A percentile compares a stretch with the other conserved stretches of the same genome.
Evolutionary conservation across 129 eudicot genomes (phyloP).

Genomic region (Kitagawia praeruptora): DNA sequence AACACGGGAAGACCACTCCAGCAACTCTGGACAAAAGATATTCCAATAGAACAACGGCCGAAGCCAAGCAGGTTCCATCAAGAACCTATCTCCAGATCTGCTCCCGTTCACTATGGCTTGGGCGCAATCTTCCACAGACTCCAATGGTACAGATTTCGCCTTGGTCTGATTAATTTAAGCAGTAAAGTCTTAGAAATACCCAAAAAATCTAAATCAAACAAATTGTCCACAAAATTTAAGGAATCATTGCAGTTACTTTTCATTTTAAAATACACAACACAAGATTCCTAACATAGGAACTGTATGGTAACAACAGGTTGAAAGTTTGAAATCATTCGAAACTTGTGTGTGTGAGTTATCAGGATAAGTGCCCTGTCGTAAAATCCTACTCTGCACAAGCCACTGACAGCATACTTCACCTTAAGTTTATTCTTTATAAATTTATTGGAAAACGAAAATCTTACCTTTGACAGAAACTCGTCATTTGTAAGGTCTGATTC

Average conservation of each 20-base stretch:
- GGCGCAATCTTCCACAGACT: neutral
- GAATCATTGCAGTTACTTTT: neutral
- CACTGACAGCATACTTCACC: neutral
- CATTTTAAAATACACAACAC: no score
- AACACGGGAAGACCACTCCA: neutral
- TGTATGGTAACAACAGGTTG: neutral
- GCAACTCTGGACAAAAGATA: neutral
- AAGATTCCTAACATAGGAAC: neutral
- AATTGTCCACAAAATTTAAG: neutral
- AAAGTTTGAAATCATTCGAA: neutral
- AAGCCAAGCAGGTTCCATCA: neutral
- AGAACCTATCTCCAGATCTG: neutral
- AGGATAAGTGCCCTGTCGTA: neutral
- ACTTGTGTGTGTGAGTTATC: neutral
- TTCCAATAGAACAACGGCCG: neutral
- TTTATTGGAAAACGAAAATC: neutral
- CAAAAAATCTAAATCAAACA: neutral
- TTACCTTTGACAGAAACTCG: slow-evolving; percentile 31
- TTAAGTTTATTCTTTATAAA: neutral
- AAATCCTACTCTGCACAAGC: neutral
- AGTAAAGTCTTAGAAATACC: neutral
- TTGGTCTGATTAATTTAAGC: neutral
- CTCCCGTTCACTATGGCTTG: neutral
- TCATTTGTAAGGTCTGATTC: slow-evolving; percentile 44
- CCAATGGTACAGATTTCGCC: neutral